phyloP scores from a whole-genome alignment of 768 basidiomycete genomes.

The Pleurotus giganteus region DNA sequence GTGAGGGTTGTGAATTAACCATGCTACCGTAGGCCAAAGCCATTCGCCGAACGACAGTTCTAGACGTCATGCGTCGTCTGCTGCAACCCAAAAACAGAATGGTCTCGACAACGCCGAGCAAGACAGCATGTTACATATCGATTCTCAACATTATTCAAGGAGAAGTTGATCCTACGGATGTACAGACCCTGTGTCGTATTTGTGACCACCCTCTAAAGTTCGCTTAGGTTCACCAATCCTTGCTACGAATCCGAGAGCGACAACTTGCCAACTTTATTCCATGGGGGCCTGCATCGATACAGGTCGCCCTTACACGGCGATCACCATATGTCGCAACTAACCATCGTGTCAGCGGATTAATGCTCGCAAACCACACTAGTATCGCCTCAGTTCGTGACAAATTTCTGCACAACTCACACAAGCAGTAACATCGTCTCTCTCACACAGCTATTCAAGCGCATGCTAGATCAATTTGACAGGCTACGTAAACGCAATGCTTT shows the following conservation, averaged over 20 bases:
- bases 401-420: not conserved
- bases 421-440: constrained; percentile 5
- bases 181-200: constrained; percentile 31
- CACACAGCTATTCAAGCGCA: constrained; percentile 85
- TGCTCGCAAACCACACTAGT: constrained; percentile 99
- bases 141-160: constrained; percentile 98
- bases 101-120: constrained; percentile 92
- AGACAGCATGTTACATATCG: constrained; percentile 94
- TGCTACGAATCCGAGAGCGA: constrained; percentile 93
- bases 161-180: constrained; percentile 97
- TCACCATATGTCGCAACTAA: constrained; percentile 86
- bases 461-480: constrained; percentile 92
- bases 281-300: constrained; percentile 98
- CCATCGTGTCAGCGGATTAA: constrained; percentile 95
- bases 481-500: constrained; percentile 89
- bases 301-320: constrained; percentile 90
- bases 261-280: constrained; percentile 98
- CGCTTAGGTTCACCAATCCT: constrained; percentile 88
- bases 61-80: constrained; percentile 97
- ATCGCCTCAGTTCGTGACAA: constrained; percentile 77
- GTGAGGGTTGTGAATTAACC: not conserved
- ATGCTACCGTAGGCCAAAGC: constrained; percentile 71
- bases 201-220: constrained; percentile 4
- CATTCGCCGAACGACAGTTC: constrained; percentile 92
- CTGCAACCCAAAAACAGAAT: constrained; percentile 98